Evolutionary conservation across 345 rosid genomes (phyloP).

Genomic region (Euphorbia peplus): DNA sequence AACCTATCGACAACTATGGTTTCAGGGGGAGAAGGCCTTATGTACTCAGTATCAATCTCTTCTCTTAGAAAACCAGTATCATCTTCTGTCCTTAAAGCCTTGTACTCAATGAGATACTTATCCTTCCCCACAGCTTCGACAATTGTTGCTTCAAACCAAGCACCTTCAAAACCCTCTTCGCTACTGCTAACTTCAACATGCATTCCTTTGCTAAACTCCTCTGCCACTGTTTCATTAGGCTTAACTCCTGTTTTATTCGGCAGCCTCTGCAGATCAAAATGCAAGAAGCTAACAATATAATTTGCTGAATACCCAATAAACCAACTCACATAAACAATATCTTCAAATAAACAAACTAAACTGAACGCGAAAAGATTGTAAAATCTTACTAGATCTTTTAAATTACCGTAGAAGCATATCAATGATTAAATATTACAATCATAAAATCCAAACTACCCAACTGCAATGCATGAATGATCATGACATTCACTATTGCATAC

Average conservation of each 20-base stretch:
- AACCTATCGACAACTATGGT: constrained; percentile 34
- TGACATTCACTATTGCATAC: no score
- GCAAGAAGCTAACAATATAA: constrained; percentile 4
- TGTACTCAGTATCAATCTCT: constrained; percentile 41
- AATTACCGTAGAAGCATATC: background rate
- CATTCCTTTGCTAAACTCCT: constrained; percentile 19
- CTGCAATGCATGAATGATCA: background rate
- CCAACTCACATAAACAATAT: background rate
- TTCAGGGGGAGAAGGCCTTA: constrained; percentile 73
- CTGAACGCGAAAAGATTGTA: background rate
- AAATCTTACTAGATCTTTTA: background rate
- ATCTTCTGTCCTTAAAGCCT: constrained; percentile 61
- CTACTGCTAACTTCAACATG: constrained; percentile 67
- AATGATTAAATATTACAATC: no score
- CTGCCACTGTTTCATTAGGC: constrained; percentile 1
- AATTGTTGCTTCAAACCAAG: constrained; percentile 73
- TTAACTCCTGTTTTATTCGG: constrained; percentile 9
- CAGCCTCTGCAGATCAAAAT: constrained; percentile 34
- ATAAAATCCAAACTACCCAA: background rate
- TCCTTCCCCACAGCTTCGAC: constrained; percentile 41
- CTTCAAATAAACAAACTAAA: background rate
- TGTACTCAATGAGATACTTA: constrained; percentile 58
- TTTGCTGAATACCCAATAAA: background rate
- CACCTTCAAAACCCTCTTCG: constrained; percentile 84
- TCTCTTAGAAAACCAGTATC: constrained; percentile 64